Evolutionary conservation across 305 asterid genomes (phyloP).

Genomic region (Fraxinus latifolia): DNA sequence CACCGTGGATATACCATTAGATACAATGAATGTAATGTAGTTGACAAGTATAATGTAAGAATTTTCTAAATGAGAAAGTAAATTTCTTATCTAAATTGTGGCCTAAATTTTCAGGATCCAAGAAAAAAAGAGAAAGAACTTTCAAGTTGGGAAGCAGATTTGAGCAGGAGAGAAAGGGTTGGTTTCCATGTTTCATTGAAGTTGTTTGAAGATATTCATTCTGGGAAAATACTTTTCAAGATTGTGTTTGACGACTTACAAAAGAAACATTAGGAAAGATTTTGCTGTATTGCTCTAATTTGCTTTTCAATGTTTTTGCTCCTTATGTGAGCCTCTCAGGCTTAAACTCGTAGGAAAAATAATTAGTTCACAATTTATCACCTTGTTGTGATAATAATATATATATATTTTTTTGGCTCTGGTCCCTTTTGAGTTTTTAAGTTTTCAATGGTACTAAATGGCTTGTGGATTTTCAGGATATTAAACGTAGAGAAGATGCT

Average conservation of each 20-base stretch:
- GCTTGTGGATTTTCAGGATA: constrained; percentile 51
- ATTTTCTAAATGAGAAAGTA: constrained; percentile 7
- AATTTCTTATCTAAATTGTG: constrained; percentile 1
- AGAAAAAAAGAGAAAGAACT: constrained; percentile 74
- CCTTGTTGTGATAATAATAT: background rate
- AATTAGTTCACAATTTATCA: background rate
- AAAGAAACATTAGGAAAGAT: background rate
- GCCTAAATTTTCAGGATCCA: constrained; percentile 55
- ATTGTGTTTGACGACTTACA: background rate
- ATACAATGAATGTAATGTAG: constrained; percentile 60
- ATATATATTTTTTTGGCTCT: background rate
- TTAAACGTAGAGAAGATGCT: constrained; percentile 88
- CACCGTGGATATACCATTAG: constrained; percentile 83
- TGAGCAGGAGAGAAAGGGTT: constrained; percentile 87
- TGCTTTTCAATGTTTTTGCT: background rate
- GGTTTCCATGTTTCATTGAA: constrained; percentile 20
- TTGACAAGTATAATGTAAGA: constrained; percentile 3
- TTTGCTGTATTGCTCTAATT: background rate
- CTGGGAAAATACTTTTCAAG: background rate
- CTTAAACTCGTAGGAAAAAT: background rate
- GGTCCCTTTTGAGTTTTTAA: constrained; percentile 14
- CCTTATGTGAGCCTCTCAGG: background rate
- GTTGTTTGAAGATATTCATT: constrained; percentile 2
- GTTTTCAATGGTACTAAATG: constrained; percentile 14
- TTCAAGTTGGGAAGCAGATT: constrained; percentile 81